Conservation (phyloP, 176 grass and related monocot species). For the Thinopyrum elongatum region DNA sequence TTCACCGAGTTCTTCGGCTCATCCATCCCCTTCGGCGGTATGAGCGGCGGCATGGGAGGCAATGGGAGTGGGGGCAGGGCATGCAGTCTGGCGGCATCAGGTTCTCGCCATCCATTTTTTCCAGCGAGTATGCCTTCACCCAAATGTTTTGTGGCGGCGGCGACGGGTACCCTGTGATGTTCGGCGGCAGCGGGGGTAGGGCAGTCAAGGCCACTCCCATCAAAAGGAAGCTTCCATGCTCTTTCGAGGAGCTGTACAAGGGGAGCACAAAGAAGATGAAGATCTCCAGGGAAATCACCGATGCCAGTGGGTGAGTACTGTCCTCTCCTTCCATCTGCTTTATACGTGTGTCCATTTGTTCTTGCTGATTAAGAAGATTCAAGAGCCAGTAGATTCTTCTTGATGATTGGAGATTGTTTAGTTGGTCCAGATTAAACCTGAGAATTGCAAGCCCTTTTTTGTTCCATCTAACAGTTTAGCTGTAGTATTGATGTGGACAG, state of each 20-base stretch:
- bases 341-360: background rate
- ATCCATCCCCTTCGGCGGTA: conserved; percentile 68
- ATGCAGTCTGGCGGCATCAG: no score
- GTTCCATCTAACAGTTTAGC: no score
- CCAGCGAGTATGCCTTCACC: no score
- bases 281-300: conserved; percentile 85
- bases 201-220: conserved; percentile 56
- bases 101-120: no score
- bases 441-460: no score
- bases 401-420: background rate
- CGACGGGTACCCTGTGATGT: conserved; percentile 29
- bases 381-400: background rate
- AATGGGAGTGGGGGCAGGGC: conserved; percentile 41
- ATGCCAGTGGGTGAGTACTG: conserved; percentile 54
- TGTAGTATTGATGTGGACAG: no score
- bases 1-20: conserved; percentile 88
- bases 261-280: conserved; percentile 96
- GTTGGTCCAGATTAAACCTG: background rate
- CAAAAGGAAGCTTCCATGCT: conserved; percentile 71
- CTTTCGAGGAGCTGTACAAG: conserved; percentile 88
- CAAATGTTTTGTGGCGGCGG: no score
- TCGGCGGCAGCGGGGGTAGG: conserved; percentile 34
- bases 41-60: conserved; percentile 39
- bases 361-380: background rate
- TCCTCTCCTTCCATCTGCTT: background rate